phyloP scores from a whole-genome alignment of 2,329 filamentous ascomycete genomes.

The Fusarium sterilihyphosum region DNA sequence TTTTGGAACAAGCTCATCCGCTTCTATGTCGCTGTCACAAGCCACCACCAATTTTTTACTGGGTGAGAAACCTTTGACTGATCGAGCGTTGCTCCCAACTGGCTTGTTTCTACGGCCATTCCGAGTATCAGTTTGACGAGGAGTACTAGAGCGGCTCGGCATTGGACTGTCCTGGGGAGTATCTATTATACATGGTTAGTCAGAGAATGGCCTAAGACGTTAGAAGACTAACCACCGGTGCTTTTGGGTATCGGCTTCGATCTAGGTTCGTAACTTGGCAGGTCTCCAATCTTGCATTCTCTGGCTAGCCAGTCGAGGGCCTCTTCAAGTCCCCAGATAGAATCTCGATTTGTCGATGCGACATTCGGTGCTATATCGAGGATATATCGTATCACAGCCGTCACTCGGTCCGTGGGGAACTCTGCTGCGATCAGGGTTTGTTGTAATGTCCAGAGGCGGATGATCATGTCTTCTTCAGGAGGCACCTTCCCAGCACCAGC shows the following conservation, averaged over 20 bases:
- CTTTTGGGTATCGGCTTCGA: constrained; percentile 52
- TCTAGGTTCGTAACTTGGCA: constrained; percentile 73
- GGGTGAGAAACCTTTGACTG: constrained; percentile 40
- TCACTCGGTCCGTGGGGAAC: constrained; percentile 72
- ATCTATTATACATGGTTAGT: constrained; percentile 47
- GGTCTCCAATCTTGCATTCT: constrained; percentile 73
- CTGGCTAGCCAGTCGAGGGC: constrained; percentile 90
- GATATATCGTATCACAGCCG: constrained; percentile 72
- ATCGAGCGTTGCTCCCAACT: constrained; percentile 38
- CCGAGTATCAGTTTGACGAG: constrained; percentile 48
- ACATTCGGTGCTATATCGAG: constrained; percentile 74
- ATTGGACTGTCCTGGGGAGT: constrained; percentile 61
- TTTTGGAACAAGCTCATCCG: constrained; percentile 77
- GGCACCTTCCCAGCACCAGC: constrained; percentile 63
- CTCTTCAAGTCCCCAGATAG: constrained; percentile 87
- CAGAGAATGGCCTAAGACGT: neutral
- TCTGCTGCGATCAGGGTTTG: constrained; percentile 75
- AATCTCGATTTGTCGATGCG: constrained; percentile 66
- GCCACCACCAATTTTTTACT: constrained; percentile 58
- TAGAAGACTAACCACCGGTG: constrained; percentile 38
- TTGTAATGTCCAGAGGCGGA: constrained; percentile 86
- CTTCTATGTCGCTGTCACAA: constrained; percentile 78
- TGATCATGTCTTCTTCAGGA: constrained; percentile 78
- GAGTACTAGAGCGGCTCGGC: constrained; percentile 61
- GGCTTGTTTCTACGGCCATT: constrained; percentile 49